phyloP scores from a whole-genome alignment of 352 stramenopile genomes.

The Hyaloperonospora arabidopsidis region DNA sequence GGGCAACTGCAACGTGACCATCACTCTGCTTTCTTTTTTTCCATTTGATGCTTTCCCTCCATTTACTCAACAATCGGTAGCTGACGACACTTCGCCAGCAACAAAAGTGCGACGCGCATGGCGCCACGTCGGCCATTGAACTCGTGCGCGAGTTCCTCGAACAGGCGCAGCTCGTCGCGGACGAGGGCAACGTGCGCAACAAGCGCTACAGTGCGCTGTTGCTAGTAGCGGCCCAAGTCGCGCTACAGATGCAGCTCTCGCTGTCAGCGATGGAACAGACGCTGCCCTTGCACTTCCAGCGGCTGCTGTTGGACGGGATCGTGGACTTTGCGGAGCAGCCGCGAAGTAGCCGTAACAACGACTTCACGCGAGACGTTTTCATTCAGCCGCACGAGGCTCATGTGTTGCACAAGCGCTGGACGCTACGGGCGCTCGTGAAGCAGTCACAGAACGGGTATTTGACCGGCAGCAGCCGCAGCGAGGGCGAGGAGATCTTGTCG shows the following conservation, averaged over 20 bases:
- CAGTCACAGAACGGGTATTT: slow-evolving; percentile 67
- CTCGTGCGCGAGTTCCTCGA: slow-evolving; percentile 78
- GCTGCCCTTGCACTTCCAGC: slow-evolving; percentile 71
- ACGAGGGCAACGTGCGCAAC: slow-evolving; percentile 68
- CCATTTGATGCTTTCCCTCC: too few species aligned
- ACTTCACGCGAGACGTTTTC: slow-evolving; percentile 29
- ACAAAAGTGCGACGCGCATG: slow-evolving; percentile 34
- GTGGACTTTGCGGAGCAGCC: slow-evolving; percentile 60
- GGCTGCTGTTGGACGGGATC: slow-evolving; percentile 72
- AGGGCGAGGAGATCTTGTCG: slow-evolving; percentile 54
- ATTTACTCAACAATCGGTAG: slow-evolving; percentile 21
- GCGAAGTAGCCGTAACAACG: slow-evolving; percentile 19
- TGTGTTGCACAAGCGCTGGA: slow-evolving; percentile 71
- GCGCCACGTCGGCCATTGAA: slow-evolving; percentile 64
- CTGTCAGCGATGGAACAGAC: slow-evolving; percentile 48
- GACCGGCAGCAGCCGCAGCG: slow-evolving; percentile 53
- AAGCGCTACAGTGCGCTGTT: slow-evolving; percentile 65
- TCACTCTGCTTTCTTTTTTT: neutral
- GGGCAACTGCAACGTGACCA: slow-evolving; percentile 9
- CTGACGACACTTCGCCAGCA: slow-evolving; percentile 44
- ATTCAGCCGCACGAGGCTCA: slow-evolving; percentile 43
- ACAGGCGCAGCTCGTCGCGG: slow-evolving; percentile 71
- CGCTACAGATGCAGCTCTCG: slow-evolving; percentile 62
- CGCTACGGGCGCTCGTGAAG: slow-evolving; percentile 55
- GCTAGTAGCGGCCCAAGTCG: slow-evolving; percentile 65